Evolutionary conservation across 139 green algal species (phyloP).

Genomic region (Chlorella sp.): DNA sequence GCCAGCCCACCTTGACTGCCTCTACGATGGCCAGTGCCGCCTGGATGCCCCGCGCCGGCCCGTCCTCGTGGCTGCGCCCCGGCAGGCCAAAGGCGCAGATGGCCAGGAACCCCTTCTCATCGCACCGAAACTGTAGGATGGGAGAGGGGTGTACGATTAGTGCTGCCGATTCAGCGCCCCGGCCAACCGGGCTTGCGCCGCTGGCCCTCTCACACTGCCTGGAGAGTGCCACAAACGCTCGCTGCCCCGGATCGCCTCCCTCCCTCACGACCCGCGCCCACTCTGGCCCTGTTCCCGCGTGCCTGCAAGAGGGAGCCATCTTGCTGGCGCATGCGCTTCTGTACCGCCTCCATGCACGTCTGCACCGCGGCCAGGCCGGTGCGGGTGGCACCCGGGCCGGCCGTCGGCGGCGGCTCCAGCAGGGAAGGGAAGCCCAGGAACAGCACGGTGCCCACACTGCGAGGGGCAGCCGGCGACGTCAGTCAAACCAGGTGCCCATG

Average conservation of each 20-base stretch:
- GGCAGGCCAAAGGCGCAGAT: conserved; percentile 87
- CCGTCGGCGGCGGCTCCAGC: conserved; percentile 8
- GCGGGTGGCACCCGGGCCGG: background rate
- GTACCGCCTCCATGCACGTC: conserved; percentile 59
- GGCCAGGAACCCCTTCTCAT: conserved; percentile 90
- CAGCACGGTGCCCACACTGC: conserved; percentile 71
- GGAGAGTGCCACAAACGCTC: too few species aligned
- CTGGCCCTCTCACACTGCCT: too few species aligned
- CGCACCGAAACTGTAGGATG: conserved; percentile 60
- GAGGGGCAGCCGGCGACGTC: too few species aligned
- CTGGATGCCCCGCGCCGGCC: conserved; percentile 58
- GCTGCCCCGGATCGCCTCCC: too few species aligned
- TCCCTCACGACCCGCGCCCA: too few species aligned
- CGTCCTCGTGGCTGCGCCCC: conserved; percentile 74
- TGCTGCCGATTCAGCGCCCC: too few species aligned
- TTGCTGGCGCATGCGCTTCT: conserved; percentile 71
- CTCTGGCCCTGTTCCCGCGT: too few species aligned
- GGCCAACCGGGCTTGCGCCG: too few species aligned
- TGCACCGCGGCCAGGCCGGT: conserved; percentile 59
- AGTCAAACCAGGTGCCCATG: too few species aligned
- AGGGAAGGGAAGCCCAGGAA: conserved; percentile 90
- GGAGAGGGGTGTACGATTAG: too few species aligned
- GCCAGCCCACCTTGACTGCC: conserved; percentile 8
- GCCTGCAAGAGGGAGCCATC: conserved; percentile 82
- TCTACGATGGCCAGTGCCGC: conserved; percentile 51